A percentile compares a stretch with the other conserved stretches of the same genome.
These are phyloP conservation scores for Leccinum glutinopallens DNA, from an alignment of 1,284 basidiomycete genomes.

Conservation along the genomic window DNA sequence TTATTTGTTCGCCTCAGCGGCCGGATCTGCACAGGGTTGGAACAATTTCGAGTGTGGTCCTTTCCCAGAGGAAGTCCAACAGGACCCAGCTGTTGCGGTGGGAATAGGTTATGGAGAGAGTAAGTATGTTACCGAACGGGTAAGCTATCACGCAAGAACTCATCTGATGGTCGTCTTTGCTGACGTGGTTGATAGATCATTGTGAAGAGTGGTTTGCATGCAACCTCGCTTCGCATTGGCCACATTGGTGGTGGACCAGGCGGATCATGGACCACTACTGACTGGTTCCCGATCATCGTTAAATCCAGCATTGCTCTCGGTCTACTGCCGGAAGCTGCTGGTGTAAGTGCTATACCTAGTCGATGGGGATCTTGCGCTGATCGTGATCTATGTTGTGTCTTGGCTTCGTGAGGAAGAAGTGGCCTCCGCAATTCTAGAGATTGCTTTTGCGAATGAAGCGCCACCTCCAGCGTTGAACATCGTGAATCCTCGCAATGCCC, in stretches of 20 bases:
- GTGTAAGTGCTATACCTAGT: slow-evolving; percentile 21
- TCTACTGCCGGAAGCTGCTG: slow-evolving; percentile 20
- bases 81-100: slow-evolving; percentile 21
- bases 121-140: neutral
- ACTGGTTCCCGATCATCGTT: slow-evolving; percentile 33
- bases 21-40: slow-evolving; percentile 31
- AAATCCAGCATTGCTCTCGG: slow-evolving; percentile 31
- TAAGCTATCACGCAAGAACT: neutral
- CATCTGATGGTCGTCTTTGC: neutral
- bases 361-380: neutral
- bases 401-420: neutral
- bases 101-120: slow-evolving; percentile 34
- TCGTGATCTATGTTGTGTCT: neutral
- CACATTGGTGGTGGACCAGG: slow-evolving; percentile 31
- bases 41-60: slow-evolving; percentile 18
- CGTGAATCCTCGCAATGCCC: neutral
- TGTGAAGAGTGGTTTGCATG: neutral
- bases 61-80: slow-evolving; percentile 32
- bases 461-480: neutral
- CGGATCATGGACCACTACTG: slow-evolving; percentile 7
- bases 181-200: neutral
- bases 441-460: neutral
- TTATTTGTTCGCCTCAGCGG: slow-evolving; percentile 38
- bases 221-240: slow-evolving; percentile 30
- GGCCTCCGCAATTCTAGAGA: neutral